Conservation (phyloP, 345 rosid genomes). For the Gossypium raimondii region DNA sequence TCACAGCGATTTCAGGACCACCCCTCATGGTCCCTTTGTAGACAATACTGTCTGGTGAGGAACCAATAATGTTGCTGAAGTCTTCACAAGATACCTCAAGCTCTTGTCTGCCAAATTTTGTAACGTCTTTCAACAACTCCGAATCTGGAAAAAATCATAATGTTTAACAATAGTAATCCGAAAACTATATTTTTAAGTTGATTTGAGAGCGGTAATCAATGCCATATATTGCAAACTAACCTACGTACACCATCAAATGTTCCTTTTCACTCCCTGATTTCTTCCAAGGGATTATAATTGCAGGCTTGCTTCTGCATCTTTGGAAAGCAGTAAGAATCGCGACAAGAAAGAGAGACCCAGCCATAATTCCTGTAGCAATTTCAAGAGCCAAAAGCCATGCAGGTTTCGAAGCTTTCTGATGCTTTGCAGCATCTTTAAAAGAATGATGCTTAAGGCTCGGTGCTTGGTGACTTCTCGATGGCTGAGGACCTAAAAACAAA, state of each 20-base stretch:
- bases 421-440: constrained; percentile 44
- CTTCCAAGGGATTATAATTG: constrained; percentile 92
- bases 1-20: constrained; percentile 94
- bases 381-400: constrained; percentile 80
- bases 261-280: constrained; percentile 85
- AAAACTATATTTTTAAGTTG: neutral
- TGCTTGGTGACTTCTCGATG: constrained; percentile 39
- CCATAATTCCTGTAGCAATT: constrained; percentile 77
- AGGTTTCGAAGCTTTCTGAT: constrained; percentile 56
- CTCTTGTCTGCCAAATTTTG: constrained; percentile 77
- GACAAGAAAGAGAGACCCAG: constrained; percentile 56
- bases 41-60: constrained; percentile 86
- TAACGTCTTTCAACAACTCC: constrained; percentile 72
- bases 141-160: constrained; percentile 48
- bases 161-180: neutral
- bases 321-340: constrained; percentile 59
- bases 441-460: constrained; percentile 41
- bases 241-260: constrained; percentile 57
- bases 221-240: constrained; percentile 37
- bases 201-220: neutral
- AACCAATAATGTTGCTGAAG: constrained; percentile 95
- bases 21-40: constrained; percentile 89
- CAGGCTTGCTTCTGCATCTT: constrained; percentile 70
- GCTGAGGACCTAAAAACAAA: constrained; percentile 41
- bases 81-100: constrained; percentile 99